phyloP scores from a whole-genome alignment of 2,329 filamentous ascomycete genomes.

The Botrytis paeoniae region DNA sequence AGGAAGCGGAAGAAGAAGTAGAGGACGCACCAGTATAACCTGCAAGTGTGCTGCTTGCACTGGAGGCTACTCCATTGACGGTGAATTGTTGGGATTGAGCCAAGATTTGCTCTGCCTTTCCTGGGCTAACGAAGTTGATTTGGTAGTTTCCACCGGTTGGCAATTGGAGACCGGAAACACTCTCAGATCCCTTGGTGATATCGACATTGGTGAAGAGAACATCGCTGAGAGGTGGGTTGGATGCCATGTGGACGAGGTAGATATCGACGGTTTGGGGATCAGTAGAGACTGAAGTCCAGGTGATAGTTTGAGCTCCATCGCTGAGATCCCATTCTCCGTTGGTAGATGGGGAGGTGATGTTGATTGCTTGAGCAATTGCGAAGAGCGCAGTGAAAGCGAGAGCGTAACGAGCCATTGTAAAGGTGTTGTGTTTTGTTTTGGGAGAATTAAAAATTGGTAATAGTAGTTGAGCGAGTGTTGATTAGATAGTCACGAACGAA shows the following conservation, averaged over 20 bases:
- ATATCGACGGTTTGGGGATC: constrained; percentile 14
- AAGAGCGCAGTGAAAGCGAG: constrained; percentile 15
- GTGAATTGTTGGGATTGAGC: constrained; percentile 19
- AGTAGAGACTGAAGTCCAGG: constrained; percentile 15
- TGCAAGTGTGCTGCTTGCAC: constrained; percentile 18
- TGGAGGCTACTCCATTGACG: constrained; percentile 13
- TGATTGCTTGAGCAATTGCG: constrained; percentile 21
- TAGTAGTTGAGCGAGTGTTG: constrained; percentile 6
- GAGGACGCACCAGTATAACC: constrained; percentile 20
- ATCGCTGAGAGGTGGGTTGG: constrained; percentile 14
- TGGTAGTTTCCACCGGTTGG: constrained; percentile 18
- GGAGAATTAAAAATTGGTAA: constrained; percentile 3
- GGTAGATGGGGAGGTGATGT: constrained; percentile 15
- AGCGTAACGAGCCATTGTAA: constrained; percentile 19
- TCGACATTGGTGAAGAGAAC: constrained; percentile 8
- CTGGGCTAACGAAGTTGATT: constrained; percentile 20
- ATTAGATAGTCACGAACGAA: constrained; percentile 14
- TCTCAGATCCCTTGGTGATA: constrained; percentile 3
- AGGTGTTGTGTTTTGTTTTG: not conserved
- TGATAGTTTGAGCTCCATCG: constrained; percentile 14
- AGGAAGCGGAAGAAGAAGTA: constrained; percentile 6
- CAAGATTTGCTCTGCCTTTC: constrained; percentile 16
- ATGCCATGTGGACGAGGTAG: constrained; percentile 18
- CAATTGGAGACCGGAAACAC: constrained; percentile 11
- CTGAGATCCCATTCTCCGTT: constrained; percentile 17